Percentiles rank a stretch among this genome's conserved stretches.
phyloP scores from a whole-genome alignment of 2,329 filamentous ascomycete genomes.

The Talaromyces atroroseus region DNA sequence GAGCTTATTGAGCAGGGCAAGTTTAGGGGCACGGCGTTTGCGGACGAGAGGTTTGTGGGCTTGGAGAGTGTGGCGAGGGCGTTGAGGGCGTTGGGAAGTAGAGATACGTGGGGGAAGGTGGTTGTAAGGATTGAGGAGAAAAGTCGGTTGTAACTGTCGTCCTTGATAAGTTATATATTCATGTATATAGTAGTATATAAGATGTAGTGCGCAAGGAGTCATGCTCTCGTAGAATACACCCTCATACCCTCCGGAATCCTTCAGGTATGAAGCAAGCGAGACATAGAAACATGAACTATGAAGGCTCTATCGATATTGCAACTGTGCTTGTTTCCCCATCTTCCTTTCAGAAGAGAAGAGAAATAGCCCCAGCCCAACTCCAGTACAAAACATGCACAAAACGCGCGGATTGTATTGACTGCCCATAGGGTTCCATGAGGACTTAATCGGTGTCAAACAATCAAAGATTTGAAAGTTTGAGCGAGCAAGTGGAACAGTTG shows the following conservation, averaged over 20 bases:
- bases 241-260: constrained; percentile 15
- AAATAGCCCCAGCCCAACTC: constrained; percentile 26
- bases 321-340: constrained; percentile 20
- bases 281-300: constrained; percentile 39
- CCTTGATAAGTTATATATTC: not conserved
- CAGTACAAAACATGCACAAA: constrained; percentile 38
- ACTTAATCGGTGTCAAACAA: constrained; percentile 1
- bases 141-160: not conserved
- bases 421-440: constrained; percentile 6
- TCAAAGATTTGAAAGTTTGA: not conserved
- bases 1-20: constrained; percentile 70
- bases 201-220: constrained; percentile 41
- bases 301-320: constrained; percentile 39
- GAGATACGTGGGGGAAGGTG: constrained; percentile 94
- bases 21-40: constrained; percentile 73
- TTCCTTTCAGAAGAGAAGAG: constrained; percentile 4
- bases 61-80: constrained; percentile 73
- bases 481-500: constrained; percentile 9
- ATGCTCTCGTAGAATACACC: constrained; percentile 36
- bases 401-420: constrained; percentile 26
- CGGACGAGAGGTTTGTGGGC: constrained; percentile 68
- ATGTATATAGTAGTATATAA: constrained; percentile 27
- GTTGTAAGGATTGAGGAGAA: constrained; percentile 77
- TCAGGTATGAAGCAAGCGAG: constrained; percentile 22
- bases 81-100: constrained; percentile 67